A percentile compares a stretch with the other conserved stretches of the same genome.
These are phyloP conservation scores for Holtermannia corniformis DNA, from an alignment of 768 basidiomycete genomes.

Conservation along the genomic window DNA sequence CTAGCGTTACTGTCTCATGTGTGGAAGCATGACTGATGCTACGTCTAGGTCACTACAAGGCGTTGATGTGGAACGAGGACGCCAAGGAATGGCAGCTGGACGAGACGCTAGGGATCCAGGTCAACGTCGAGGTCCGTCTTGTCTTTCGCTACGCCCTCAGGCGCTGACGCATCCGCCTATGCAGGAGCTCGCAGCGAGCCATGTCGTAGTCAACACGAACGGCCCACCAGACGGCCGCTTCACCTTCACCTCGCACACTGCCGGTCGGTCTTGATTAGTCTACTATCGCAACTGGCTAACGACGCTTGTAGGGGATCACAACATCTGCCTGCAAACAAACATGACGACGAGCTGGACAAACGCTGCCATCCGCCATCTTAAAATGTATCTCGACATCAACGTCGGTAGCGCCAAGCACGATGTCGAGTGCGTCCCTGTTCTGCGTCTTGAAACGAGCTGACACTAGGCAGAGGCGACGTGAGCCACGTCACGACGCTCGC, in stretches of 20 bases:
- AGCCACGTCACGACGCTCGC: constrained; percentile 39
- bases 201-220: constrained; percentile 76
- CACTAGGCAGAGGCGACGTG: constrained; percentile 29
- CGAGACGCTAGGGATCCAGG: constrained; percentile 71
- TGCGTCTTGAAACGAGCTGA: not conserved
- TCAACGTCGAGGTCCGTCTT: constrained; percentile 69
- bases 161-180: not conserved
- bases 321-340: constrained; percentile 90
- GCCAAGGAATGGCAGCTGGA: constrained; percentile 60
- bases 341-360: constrained; percentile 73
- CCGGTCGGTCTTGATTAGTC: constrained; percentile 39
- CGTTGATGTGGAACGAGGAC: constrained; percentile 78
- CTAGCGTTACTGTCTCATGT: not conserved
- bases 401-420: constrained; percentile 82
- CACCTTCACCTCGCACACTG: constrained; percentile 94
- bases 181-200: constrained; percentile 76
- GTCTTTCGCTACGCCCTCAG: not conserved
- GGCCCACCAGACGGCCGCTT: constrained; percentile 85
- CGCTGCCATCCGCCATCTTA: constrained; percentile 57
- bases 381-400: constrained; percentile 86
- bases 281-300: not conserved
- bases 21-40: not conserved
- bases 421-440: constrained; percentile 46
- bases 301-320: constrained; percentile 63
- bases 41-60: constrained; percentile 72